Conservation (phyloP, 257 asterid genomes). For the Solanum ahanhuiri region DNA sequence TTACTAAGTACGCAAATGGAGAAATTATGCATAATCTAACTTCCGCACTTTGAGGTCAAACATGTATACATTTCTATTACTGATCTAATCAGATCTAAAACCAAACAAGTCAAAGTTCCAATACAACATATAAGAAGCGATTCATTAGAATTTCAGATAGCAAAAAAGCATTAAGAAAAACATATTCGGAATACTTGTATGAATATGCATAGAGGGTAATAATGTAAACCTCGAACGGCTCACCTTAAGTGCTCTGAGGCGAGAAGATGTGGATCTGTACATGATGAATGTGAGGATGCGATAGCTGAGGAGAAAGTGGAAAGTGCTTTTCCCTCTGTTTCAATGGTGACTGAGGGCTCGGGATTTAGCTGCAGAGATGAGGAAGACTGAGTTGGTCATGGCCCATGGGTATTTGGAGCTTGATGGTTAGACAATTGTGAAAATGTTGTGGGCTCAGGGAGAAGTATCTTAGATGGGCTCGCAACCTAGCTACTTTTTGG, state of each 20-base stretch:
- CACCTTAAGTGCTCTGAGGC: conserved; percentile 64
- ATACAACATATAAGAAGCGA: neutral
- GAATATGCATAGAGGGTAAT: neutral
- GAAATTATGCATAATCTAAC: neutral
- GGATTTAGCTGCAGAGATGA: neutral
- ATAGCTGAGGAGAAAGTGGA: neutral
- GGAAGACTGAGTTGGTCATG: neutral
- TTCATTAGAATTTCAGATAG: neutral
- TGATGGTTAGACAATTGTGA: neutral
- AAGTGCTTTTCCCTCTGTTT: neutral
- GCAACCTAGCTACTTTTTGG: neutral
- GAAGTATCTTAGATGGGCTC: neutral
- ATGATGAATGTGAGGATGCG: neutral
- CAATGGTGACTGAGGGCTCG: neutral
- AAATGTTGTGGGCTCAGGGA: neutral
- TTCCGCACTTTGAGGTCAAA: neutral
- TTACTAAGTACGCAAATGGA: neutral
- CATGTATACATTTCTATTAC: neutral
- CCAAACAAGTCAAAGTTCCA: neutral
- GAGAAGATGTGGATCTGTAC: conserved; percentile 36
- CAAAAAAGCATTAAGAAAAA: neutral
- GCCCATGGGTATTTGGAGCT: neutral
- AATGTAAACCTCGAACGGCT: neutral
- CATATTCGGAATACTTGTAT: neutral
- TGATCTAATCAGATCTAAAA: neutral